These are phyloP conservation scores for Fimicolochytrium jonesii DNA, from an alignment of 192 early-diverging fungal genomes.

Conservation along the genomic window DNA sequence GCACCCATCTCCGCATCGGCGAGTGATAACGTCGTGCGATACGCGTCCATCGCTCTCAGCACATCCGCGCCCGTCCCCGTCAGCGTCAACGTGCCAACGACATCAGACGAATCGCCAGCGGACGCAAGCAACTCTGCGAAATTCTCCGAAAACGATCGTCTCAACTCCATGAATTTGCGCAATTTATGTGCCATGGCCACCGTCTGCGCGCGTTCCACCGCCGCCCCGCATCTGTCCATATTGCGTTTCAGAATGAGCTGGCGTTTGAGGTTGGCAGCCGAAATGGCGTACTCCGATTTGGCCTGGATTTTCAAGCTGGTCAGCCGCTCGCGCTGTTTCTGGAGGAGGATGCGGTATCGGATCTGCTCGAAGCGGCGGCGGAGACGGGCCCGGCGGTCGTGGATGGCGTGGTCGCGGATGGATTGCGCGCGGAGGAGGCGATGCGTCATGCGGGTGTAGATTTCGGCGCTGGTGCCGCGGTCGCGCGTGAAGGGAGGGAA, in stretches of 20 bases:
- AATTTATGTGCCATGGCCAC: constrained; percentile 38
- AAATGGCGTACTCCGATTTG: constrained; percentile 33
- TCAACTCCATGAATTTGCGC: constrained; percentile 35
- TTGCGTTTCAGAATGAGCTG: constrained; percentile 29
- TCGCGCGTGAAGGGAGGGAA: background rate
- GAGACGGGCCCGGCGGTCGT: constrained; percentile 28
- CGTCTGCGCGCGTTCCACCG: constrained; percentile 36
- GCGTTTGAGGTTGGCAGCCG: constrained; percentile 39
- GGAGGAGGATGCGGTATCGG: constrained; percentile 31
- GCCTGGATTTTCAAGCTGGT: constrained; percentile 31
- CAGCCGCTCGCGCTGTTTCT: constrained; percentile 35
- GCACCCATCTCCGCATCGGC: too few species aligned
- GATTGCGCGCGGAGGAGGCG: constrained; percentile 12
- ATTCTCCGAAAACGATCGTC: constrained; percentile 37
- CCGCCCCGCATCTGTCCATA: constrained; percentile 29
- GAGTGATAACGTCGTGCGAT: too few species aligned
- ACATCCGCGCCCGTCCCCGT: background rate
- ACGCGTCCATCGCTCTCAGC: constrained; percentile 2
- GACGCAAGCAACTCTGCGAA: constrained; percentile 29
- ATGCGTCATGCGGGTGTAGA: constrained; percentile 1
- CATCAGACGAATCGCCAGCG: too few species aligned
- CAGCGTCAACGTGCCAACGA: background rate
- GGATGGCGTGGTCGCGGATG: constrained; percentile 11
- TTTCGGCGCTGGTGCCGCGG: background rate
- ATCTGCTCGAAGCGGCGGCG: constrained; percentile 26